phyloP scores from a whole-genome alignment of 257 asterid species.

The Gynochthodes officinalis region DNA sequence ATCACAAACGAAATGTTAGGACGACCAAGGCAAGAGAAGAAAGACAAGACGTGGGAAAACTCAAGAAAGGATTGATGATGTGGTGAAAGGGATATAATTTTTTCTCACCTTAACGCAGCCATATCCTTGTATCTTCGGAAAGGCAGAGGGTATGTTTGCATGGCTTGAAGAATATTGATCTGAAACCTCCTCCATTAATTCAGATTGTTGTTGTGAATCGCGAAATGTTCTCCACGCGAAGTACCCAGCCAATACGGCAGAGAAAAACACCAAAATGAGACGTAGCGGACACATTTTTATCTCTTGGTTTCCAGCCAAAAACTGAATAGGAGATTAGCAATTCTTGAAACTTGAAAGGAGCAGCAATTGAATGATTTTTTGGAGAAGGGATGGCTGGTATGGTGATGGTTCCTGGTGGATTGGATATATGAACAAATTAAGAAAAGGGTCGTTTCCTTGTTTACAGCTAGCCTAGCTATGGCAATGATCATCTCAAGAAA shows the following conservation, averaged over 20 bases:
- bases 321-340: not conserved
- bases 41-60: not conserved
- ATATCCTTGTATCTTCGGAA: slow-evolving; percentile 13
- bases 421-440: not conserved
- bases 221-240: slow-evolving; percentile 42
- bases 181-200: not conserved
- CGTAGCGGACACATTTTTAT: slow-evolving; percentile 50
- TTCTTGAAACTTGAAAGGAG: not conserved
- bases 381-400: not conserved
- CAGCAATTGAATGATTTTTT: not conserved
- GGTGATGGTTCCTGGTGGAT: too few species aligned
- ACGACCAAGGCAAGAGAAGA: too few species aligned
- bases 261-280: slow-evolving; percentile 48
- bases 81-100: not conserved
- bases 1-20: too few species aligned
- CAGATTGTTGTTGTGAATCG: slow-evolving; percentile 14
- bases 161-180: slow-evolving; percentile 1
- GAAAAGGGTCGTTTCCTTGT: not conserved
- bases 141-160: not conserved
- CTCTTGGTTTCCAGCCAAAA: not conserved
- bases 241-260: slow-evolving; percentile 51
- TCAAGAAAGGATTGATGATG: not conserved
- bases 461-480: not conserved
- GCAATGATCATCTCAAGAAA: slow-evolving; percentile 3
- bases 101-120: slow-evolving; percentile 19